A percentile compares a stretch with the other conserved stretches of the same genome.
phyloP scores from a whole-genome alignment of 148 eudicot species.

The Simmondsia chinensis region DNA sequence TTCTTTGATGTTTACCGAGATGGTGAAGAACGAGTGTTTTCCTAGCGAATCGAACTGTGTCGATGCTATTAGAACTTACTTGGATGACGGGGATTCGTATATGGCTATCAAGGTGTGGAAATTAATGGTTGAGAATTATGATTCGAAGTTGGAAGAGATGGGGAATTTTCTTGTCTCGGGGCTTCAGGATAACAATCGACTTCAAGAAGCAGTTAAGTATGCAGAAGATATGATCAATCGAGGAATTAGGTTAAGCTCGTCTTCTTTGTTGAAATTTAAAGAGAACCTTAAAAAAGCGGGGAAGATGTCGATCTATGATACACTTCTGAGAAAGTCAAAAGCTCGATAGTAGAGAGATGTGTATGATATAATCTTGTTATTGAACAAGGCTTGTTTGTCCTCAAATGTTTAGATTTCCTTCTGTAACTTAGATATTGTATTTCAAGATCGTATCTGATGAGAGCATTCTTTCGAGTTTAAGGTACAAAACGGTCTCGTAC shows the following conservation, averaged over 20 bases:
- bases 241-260: constrained; percentile 57
- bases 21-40: constrained; percentile 69
- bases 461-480: neutral
- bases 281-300: constrained; percentile 48
- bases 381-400: too few relatives aligned
- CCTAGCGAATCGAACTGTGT: constrained; percentile 46
- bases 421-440: too few relatives aligned
- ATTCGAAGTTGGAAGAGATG: constrained; percentile 54
- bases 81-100: constrained; percentile 47
- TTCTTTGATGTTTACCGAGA: constrained; percentile 42
- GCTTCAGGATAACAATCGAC: constrained; percentile 47
- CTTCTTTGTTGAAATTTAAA: constrained; percentile 41
- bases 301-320: constrained; percentile 40
- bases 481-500: neutral
- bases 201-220: constrained; percentile 77
- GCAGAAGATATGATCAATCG: constrained; percentile 77
- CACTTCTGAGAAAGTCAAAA: constrained; percentile 57
- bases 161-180: constrained; percentile 57
- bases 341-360: constrained; percentile 5
- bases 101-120: constrained; percentile 72
- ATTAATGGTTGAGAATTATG: constrained; percentile 49
- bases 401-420: too few relatives aligned
- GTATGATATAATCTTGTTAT: too few relatives aligned
- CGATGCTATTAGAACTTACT: constrained; percentile 33
- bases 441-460: neutral